Conservation (phyloP, 2,329 filamentous ascomycete species). For the Cytospora piceae region DNA sequence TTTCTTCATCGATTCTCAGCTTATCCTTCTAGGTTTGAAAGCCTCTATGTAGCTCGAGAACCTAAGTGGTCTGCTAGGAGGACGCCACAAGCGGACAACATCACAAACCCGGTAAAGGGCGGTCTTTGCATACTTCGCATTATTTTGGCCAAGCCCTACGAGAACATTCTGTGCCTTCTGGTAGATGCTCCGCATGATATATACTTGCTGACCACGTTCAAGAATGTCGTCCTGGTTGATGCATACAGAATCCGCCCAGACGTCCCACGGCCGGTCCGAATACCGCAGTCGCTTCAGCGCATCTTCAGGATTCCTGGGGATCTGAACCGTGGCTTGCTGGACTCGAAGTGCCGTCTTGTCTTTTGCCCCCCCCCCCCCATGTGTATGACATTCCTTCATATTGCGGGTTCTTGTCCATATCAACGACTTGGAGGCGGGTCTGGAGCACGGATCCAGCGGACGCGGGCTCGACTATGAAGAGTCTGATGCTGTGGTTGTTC, state of each 20-base stretch:
- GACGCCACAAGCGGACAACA: slow-evolving; percentile 28
- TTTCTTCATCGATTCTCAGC: slow-evolving; percentile 14
- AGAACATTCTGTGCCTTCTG: slow-evolving; percentile 11
- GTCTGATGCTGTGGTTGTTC: slow-evolving; percentile 15
- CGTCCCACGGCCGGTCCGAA: slow-evolving; percentile 4
- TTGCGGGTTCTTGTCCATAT: slow-evolving; percentile 7
- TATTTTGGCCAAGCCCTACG: slow-evolving; percentile 19
- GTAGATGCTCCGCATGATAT: slow-evolving; percentile 19
- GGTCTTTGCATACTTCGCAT: slow-evolving; percentile 6
- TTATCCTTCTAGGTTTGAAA: slow-evolving; percentile 19
- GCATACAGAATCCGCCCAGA: slow-evolving; percentile 25
- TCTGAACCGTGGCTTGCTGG: not conserved
- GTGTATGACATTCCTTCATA: slow-evolving; percentile 23
- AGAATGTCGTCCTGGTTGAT: slow-evolving; percentile 21
- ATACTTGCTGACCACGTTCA: slow-evolving; percentile 19
- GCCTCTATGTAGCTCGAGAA: slow-evolving; percentile 25
- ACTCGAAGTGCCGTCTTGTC: slow-evolving; percentile 9
- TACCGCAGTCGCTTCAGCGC: slow-evolving; percentile 10
- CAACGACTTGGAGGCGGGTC: slow-evolving; percentile 14
- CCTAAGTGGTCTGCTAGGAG: slow-evolving; percentile 11
- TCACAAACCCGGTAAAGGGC: slow-evolving; percentile 26
- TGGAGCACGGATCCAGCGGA: slow-evolving; percentile 1
- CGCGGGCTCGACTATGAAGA: slow-evolving; percentile 9
- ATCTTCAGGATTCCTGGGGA: slow-evolving; percentile 15
- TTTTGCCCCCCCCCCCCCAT: slow-evolving; percentile 16